phyloP scores from a whole-genome alignment of 2,329 filamentous ascomycete genomes.

The Cryphonectria naterciae region DNA sequence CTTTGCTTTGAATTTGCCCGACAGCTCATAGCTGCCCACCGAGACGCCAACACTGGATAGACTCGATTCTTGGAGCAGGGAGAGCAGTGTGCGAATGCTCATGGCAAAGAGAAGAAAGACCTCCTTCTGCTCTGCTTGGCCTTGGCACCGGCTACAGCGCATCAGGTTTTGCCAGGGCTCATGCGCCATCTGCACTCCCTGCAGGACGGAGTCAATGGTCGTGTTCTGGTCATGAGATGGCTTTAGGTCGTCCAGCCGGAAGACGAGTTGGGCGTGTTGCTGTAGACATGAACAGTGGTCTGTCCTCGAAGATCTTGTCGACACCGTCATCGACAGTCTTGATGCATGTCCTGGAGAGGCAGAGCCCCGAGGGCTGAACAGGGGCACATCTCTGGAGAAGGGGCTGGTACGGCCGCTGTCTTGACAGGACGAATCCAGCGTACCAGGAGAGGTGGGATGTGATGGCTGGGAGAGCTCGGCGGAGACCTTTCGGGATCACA shows the following conservation, averaged over 20 bases:
- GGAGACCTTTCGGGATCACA: slow-evolving; percentile 10
- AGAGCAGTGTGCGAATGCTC: slow-evolving; percentile 31
- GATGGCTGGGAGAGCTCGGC: slow-evolving; percentile 5
- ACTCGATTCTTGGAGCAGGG: slow-evolving; percentile 17
- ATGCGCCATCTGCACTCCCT: slow-evolving; percentile 28
- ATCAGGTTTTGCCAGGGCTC: slow-evolving; percentile 29
- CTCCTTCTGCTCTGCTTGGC: slow-evolving; percentile 28
- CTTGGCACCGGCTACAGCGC: slow-evolving; percentile 28
- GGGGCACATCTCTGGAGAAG: neutral
- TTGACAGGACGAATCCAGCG: slow-evolving; percentile 2
- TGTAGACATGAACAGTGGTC: slow-evolving; percentile 24
- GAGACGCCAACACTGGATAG: slow-evolving; percentile 16
- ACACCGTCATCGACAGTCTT: neutral
- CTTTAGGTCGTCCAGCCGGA: slow-evolving; percentile 29
- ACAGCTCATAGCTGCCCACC: slow-evolving; percentile 25
- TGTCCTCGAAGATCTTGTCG: neutral
- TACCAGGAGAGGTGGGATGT: slow-evolving; percentile 7
- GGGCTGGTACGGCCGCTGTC: slow-evolving; percentile 10
- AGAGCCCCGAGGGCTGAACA: neutral
- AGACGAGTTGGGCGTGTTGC: slow-evolving; percentile 29
- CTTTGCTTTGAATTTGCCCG: slow-evolving; percentile 21
- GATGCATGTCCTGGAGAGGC: neutral
- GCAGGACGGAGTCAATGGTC: slow-evolving; percentile 29
- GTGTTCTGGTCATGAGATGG: slow-evolving; percentile 17
- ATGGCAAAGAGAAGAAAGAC: slow-evolving; percentile 31